A percentile compares a stretch with the other conserved stretches of the same genome.
These are phyloP conservation scores for Gnomoniopsis smithogilvyi DNA, from an alignment of 2,329 filamentous ascomycete genomes.

Conservation along the genomic window DNA sequence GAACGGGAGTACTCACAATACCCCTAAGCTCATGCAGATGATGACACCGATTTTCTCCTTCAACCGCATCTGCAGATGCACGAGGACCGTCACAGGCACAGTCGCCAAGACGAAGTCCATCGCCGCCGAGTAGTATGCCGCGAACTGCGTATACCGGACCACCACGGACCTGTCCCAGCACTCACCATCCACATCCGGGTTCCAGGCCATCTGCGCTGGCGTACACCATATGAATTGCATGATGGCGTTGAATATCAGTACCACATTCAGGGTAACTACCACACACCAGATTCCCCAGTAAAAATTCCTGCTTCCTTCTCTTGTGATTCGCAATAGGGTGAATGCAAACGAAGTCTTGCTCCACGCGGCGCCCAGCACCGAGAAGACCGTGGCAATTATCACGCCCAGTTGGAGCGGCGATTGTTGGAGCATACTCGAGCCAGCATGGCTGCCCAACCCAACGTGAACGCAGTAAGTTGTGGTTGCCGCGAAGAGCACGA, in stretches of 20 bases:
- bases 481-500: conserved; percentile 1
- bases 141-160: conserved; percentile 30
- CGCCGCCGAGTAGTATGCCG: conserved; percentile 30
- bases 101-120: conserved; percentile 39
- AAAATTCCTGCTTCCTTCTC: conserved; percentile 18
- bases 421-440: neutral
- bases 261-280: conserved; percentile 26
- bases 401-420: conserved; percentile 7
- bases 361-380: conserved; percentile 27
- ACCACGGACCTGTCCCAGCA: conserved; percentile 30
- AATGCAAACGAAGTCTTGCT: conserved; percentile 33
- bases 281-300: conserved; percentile 27
- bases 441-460: conserved; percentile 11
- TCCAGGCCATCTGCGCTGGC: conserved; percentile 28
- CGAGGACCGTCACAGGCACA: conserved; percentile 39
- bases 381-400: conserved; percentile 22
- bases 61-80: conserved; percentile 34
- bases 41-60: conserved; percentile 38
- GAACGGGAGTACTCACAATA: conserved; percentile 31
- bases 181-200: conserved; percentile 21
- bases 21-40: conserved; percentile 40
- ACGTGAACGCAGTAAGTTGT: conserved; percentile 6
- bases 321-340: conserved; percentile 28
- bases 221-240: conserved; percentile 30
- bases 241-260: conserved; percentile 23